phyloP scores from a whole-genome alignment of 1,284 basidiomycete genomes.

The Schizophyllum commune region DNA sequence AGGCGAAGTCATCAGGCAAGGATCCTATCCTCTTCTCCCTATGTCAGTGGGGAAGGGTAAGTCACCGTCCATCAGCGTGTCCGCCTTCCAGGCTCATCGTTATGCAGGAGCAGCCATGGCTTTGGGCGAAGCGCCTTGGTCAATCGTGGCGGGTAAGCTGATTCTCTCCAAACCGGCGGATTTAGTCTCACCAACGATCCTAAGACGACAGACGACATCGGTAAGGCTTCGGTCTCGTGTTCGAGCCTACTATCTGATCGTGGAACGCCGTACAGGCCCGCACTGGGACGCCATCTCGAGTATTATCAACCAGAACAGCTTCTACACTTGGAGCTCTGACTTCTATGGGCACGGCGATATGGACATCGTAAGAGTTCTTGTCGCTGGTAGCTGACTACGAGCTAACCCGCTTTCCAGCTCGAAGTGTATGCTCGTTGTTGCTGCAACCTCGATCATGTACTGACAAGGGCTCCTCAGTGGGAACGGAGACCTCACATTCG shows the following conservation, averaged over 20 bases:
- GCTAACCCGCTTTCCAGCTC: conserved; percentile 26
- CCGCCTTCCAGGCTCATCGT: too few species aligned
- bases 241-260: conserved; percentile 30
- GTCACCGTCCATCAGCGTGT: too few species aligned
- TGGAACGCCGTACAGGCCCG: conserved; percentile 26
- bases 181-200: not conserved
- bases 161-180: not conserved
- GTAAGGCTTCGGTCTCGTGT: conserved; percentile 17
- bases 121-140: conserved; percentile 45
- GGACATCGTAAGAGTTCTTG: conserved; percentile 39
- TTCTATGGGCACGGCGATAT: conserved; percentile 57
- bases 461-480: conserved; percentile 28
- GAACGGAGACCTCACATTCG: conserved; percentile 49
- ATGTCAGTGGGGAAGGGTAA: conserved; percentile 52
- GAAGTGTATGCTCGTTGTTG: conserved; percentile 38
- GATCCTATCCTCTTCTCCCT: conserved; percentile 42
- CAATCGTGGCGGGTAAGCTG: conserved; percentile 51
- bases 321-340: conserved; percentile 44
- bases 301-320: conserved; percentile 41
- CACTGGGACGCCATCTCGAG: conserved; percentile 29
- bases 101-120: conserved; percentile 47
- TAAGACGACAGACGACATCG: conserved; percentile 50
- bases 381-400: not conserved
- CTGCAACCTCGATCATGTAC: not conserved
- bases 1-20: conserved; percentile 33